These are phyloP conservation scores for Urtica urens DNA, from an alignment of 306 rosid species.

Conservation along the genomic window DNA sequence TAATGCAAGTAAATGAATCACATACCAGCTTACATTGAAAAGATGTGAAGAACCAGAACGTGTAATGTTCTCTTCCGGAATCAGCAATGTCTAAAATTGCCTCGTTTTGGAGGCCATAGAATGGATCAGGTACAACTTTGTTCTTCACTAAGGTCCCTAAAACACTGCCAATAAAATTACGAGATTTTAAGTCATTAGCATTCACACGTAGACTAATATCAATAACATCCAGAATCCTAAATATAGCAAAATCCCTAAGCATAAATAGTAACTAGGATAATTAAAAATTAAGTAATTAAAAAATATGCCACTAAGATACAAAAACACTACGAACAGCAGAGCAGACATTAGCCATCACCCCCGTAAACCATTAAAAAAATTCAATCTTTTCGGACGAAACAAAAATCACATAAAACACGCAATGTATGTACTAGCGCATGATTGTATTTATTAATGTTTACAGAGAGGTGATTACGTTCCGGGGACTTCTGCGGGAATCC, in stretches of 20 bases:
- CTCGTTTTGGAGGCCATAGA: constrained; percentile 67
- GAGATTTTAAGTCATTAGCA: neutral
- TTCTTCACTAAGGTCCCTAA: constrained; percentile 76
- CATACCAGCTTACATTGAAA: constrained; percentile 64
- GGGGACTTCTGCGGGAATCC: constrained; percentile 81
- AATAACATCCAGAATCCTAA: neutral
- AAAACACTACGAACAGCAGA: neutral
- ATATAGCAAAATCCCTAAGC: neutral
- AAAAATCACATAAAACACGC: neutral
- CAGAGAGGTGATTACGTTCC: constrained; percentile 67
- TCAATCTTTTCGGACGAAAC: no score
- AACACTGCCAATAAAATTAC: constrained; percentile 41
- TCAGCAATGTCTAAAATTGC: constrained; percentile 73
- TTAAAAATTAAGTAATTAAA: no score
- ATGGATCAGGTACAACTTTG: constrained; percentile 77
- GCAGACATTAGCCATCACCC: no score
- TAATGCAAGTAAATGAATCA: neutral
- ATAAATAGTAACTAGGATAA: neutral
- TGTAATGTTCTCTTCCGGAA: constrained; percentile 79
- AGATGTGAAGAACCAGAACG: constrained; percentile 83
- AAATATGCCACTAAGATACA: neutral
- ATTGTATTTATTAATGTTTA: neutral
- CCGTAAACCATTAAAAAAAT: no score
- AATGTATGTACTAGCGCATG: neutral
- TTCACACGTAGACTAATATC: neutral